phyloP scores from a whole-genome alignment of 176 grass and related monocot species.

The Puccinellia tenuiflora region DNA sequence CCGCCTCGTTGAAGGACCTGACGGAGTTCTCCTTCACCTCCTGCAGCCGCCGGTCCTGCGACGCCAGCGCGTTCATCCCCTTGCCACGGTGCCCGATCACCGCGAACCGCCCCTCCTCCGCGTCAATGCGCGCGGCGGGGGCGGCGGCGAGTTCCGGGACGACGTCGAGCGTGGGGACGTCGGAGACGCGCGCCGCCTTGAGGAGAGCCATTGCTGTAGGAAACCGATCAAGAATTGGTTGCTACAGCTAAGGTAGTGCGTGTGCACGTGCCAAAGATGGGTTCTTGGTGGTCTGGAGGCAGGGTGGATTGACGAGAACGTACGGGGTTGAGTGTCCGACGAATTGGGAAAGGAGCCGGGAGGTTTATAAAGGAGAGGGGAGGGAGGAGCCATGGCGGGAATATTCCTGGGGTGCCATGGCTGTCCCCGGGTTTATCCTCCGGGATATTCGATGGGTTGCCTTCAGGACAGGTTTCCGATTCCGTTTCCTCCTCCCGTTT shows the following conservation, averaged over 20 bases:
- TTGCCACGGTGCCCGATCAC: slow-evolving; percentile 92
- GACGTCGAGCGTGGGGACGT: slow-evolving; percentile 55
- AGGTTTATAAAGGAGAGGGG: too few relatives aligned
- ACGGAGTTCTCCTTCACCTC: slow-evolving; percentile 91
- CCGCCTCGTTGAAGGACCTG: slow-evolving; percentile 82
- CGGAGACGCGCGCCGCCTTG: slow-evolving; percentile 73
- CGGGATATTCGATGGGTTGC: too few relatives aligned
- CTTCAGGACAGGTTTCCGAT: too few relatives aligned
- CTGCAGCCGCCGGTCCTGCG: slow-evolving; percentile 57
- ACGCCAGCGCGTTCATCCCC: slow-evolving; percentile 90
- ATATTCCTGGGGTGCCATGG: too few relatives aligned
- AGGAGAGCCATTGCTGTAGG: slow-evolving; percentile 41
- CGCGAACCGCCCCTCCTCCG: slow-evolving; percentile 24
- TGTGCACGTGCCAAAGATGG: background rate
- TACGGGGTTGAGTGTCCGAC: too few relatives aligned
- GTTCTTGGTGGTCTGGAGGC: too few relatives aligned
- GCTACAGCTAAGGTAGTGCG: background rate
- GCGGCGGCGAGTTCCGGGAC: slow-evolving; percentile 26
- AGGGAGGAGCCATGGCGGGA: too few relatives aligned
- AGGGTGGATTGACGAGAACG: too few relatives aligned
- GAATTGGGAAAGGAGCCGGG: too few relatives aligned
- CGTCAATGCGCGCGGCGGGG: slow-evolving; percentile 13
- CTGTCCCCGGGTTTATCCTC: too few relatives aligned
- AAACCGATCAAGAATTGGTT: background rate
- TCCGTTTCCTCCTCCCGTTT: too few relatives aligned